Evolutionary conservation across 805 yeast species (phyloP).

Genomic region (Ogataea methanolica): DNA sequence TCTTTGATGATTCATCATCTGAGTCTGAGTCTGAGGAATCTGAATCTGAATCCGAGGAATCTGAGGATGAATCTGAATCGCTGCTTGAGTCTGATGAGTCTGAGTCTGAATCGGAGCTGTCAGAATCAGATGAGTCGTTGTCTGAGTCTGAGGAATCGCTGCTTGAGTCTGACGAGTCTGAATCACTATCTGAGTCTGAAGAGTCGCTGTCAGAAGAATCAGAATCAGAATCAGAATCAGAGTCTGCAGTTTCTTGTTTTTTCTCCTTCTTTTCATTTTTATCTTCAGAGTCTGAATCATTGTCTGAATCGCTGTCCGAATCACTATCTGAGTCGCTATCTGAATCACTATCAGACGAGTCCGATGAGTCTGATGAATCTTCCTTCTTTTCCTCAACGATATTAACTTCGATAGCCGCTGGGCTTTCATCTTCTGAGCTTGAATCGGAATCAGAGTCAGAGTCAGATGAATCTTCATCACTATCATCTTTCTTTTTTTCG

Average conservation of each 20-base stretch:
- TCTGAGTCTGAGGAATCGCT: constrained; percentile 9
- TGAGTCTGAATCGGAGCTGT: too few species aligned
- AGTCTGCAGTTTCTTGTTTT: too few species aligned
- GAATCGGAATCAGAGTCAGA: constrained; percentile 10
- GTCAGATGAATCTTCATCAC: constrained; percentile 5
- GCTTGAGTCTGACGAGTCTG: constrained; percentile 9
- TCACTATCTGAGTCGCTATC: constrained; percentile 6
- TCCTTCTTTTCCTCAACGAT: constrained; percentile 13
- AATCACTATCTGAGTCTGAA: constrained; percentile 1
- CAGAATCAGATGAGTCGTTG: constrained; percentile 12
- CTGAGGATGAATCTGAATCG: constrained; percentile 9
- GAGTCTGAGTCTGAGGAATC: constrained; percentile 9
- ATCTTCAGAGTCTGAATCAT: constrained; percentile 3
- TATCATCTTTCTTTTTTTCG: constrained; percentile 13
- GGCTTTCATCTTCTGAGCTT: constrained; percentile 5
- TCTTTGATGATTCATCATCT: constrained; percentile 9
- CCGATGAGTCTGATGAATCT: constrained; percentile 15
- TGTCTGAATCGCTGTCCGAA: constrained; percentile 12
- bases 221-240: constrained; percentile 1
- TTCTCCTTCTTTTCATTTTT: too few species aligned
- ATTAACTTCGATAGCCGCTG: constrained; percentile 14
- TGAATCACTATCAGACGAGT: constrained; percentile 4
- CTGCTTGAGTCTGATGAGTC: constrained; percentile 5
- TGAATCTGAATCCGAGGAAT: constrained; percentile 15
- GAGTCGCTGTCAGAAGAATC: constrained; percentile 13